These are phyloP conservation scores for Syzygium jambos DNA, from an alignment of 345 rosid genomes.

Conservation along the genomic window DNA sequence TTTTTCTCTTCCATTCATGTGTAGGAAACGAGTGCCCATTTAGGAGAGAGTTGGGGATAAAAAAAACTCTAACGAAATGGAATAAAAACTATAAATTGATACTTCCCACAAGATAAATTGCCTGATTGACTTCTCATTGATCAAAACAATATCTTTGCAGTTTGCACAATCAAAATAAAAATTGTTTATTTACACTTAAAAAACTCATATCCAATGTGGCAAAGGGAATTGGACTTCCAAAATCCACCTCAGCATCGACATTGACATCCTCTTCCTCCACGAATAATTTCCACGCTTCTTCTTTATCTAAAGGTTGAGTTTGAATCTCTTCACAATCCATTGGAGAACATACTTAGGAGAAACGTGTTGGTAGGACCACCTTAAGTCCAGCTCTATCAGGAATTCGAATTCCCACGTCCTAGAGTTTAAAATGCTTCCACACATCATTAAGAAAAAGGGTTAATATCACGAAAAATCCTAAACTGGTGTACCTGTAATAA, in stretches of 20 bases:
- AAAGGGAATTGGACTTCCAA: not conserved
- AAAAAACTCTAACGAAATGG: not conserved
- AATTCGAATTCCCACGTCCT: not conserved
- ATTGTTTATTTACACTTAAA: not conserved
- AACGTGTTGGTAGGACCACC: not conserved
- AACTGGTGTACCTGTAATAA: no score
- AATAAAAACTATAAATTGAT: not conserved
- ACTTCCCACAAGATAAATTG: not conserved
- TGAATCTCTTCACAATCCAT: not conserved
- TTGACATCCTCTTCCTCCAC: not conserved
- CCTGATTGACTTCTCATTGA: not conserved
- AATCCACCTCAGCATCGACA: conserved; percentile 3
- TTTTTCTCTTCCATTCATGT: no score
- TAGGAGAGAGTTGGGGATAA: no score
- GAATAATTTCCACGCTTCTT: not conserved
- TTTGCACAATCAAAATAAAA: not conserved
- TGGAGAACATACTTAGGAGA: not conserved
- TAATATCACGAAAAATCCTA: not conserved
- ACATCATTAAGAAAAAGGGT: not conserved
- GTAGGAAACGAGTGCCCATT: no score
- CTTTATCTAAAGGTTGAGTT: no score
- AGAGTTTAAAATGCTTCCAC: not conserved
- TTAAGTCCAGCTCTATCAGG: not conserved
- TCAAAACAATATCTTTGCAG: not conserved
- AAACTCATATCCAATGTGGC: conserved; percentile 1